Base-by-base conservation (phyloP, 2,329 filamentous ascomycete species). In the Ophiobolus disseminans region DNA sequence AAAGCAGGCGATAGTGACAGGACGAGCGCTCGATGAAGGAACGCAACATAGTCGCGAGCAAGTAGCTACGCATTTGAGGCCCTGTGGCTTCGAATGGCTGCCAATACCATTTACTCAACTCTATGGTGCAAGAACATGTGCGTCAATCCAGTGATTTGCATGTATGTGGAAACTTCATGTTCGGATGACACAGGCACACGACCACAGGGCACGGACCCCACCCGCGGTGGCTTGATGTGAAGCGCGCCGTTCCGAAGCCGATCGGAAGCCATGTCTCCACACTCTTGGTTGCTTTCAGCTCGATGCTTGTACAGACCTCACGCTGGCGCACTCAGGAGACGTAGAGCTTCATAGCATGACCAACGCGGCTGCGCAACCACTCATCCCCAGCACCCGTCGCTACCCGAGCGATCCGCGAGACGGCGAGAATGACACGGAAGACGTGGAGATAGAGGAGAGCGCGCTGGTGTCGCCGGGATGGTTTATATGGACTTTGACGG, bases 401-500 rank as follows among this genome's bases (percentile, higher is more conserved):
- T 42, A 57, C 39, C 49, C 52, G 43, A 40, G 40, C 26, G 40
- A 48, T 16, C 35, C 32, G 26, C 40, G 39, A 38, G 41, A 57
- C 31, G 50, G 55, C 4, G 55, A 56, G 9, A 47, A 46, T 6
- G 49, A 58, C 19, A 57, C 55, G 4, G 62, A 61, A 36, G 62
- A 49, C 5, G 40, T 38, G 8, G 55, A 59, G 20, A 59, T 65
- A 10, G 69, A 73, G 36, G 70, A 74, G 55, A 68, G 58, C 14
- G 40, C 40, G 6, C 43, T 72, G n/a, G 35, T 55, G 1, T 49
- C 59, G 3, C 65, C 72, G 0, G 66, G 70, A 0, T 34, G 45
- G 6, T 84, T 85, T 47, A 78, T 84, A 30, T 84, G 80, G 78
- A 71, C 74, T 3, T 68, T 86, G 40, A 84, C 82, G 0, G 73